Base-by-base conservation (phyloP, 2,329 filamentous ascomycete species). In the Tolypocladium tropicale region DNA sequence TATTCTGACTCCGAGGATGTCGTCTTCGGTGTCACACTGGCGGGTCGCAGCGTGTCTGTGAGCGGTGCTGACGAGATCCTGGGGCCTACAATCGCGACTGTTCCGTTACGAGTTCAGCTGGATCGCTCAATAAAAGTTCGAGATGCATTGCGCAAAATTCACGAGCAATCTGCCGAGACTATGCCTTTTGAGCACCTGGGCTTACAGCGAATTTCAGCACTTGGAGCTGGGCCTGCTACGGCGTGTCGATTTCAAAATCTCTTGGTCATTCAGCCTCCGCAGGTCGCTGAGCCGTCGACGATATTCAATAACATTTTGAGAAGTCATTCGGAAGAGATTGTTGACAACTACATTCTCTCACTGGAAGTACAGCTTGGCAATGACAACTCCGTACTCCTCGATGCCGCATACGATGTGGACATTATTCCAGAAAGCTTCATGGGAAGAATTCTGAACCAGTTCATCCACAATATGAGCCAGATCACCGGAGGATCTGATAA, bases 1-100 rank as follows among this genome's bases (percentile, higher is more conserved):
- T 84, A 84, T 59, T 63, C 73, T 2, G 78, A 58, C 1, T 58
- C 56, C 0, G 36, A 69, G 2, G 74, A 76, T 53, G 66, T 76
- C 12, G 63, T 73, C 6, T 76, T 76, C 53, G 75, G 75, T 1
- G 68, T 70, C 54, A 76, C 73, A 0, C 61, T 76, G 1, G 73
- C 73, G 3, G 75, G 76, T 9, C 68, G 75, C 28, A 61, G 61
- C 2, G 60, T 58, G 1, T 53, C 63, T 1, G 53, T 68, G 0
- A 25, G 50, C 1, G 63, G 57, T 14, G 57, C 63, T n/a, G 62
- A 67, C 10, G 23, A 32, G 1, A 59, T 66, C n/a, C 41, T 57
- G 6, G 65, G 60, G 1, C 65, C 67, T 5, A 65, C 74, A 54
- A 73, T 77, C 48, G 70, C 72, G 3, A 77, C 74, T 0, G 67